A percentile compares a stretch with the other conserved stretches of the same genome.
These are phyloP conservation scores for Tremellales sp. DNA, from an alignment of 1,284 basidiomycete genomes.

Conservation along the genomic window DNA sequence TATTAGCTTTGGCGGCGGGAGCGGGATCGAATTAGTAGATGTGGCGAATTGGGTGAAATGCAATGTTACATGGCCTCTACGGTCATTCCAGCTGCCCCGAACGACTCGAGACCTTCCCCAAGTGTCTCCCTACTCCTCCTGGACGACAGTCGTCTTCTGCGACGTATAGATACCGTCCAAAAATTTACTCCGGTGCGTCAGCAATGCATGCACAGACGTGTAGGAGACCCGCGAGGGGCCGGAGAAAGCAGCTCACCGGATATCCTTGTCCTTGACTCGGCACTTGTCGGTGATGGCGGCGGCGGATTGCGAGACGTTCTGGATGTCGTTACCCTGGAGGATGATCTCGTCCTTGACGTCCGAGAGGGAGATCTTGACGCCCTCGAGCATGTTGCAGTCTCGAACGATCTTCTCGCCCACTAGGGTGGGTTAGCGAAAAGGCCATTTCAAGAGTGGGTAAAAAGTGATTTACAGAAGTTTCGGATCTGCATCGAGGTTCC, in stretches of 20 bases:
- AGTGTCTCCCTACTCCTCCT: slow-evolving; percentile 22
- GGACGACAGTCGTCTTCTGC: slow-evolving; percentile 38
- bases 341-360: slow-evolving; percentile 95
- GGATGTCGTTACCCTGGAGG: slow-evolving; percentile 88
- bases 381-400: slow-evolving; percentile 85
- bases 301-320: slow-evolving; percentile 93
- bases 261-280: slow-evolving; percentile 96
- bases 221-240: slow-evolving; percentile 63
- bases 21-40: background rate
- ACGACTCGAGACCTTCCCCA: background rate
- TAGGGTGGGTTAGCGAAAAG: slow-evolving; percentile 5
- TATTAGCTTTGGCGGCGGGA: too few relatives aligned
- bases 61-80: background rate
- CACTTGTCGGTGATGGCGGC: slow-evolving; percentile 92
- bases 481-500: slow-evolving; percentile 86
- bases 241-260: too few relatives aligned
- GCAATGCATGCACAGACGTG: slow-evolving; percentile 47
- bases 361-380: slow-evolving; percentile 83
- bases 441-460: background rate
- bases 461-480: slow-evolving; percentile 77
- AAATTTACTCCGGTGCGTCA: background rate
- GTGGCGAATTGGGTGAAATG: background rate
- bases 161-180: slow-evolving; percentile 62
- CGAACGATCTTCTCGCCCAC: slow-evolving; percentile 72
- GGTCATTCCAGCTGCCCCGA: background rate